Conservation (phyloP, 2,329 filamentous ascomycete genomes). For the Verticillium zaregamsianum region DNA sequence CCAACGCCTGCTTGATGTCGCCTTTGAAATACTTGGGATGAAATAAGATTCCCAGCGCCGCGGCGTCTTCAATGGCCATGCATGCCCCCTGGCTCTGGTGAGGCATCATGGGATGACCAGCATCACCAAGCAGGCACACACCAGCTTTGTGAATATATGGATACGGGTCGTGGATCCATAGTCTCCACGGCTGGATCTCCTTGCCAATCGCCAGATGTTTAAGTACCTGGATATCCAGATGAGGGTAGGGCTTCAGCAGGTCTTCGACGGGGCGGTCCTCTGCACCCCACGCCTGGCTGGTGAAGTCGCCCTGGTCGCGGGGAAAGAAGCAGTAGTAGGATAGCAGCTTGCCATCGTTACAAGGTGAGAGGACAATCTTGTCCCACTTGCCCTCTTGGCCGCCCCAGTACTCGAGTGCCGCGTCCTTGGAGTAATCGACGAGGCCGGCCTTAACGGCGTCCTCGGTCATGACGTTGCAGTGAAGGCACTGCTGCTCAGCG, state of each 20-base stretch:
- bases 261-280: slow-evolving; percentile 51
- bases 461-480: slow-evolving; percentile 59
- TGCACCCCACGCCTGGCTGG: slow-evolving; percentile 54
- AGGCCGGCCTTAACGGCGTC: slow-evolving; percentile 57
- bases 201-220: slow-evolving; percentile 54
- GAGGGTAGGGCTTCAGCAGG: slow-evolving; percentile 55
- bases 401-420: slow-evolving; percentile 67
- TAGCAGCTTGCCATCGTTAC: slow-evolving; percentile 59
- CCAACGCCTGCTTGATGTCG: slow-evolving; percentile 41
- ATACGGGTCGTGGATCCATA: slow-evolving; percentile 62
- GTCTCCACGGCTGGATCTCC: slow-evolving; percentile 61
- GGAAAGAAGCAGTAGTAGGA: slow-evolving; percentile 71
- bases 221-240: slow-evolving; percentile 54
- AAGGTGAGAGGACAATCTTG: slow-evolving; percentile 68
- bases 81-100: slow-evolving; percentile 67
- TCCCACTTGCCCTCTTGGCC: slow-evolving; percentile 59
- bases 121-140: slow-evolving; percentile 60
- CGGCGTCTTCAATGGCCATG: slow-evolving; percentile 65
- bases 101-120: slow-evolving; percentile 58
- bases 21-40: slow-evolving; percentile 40
- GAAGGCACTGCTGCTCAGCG: slow-evolving; percentile 57
- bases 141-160: slow-evolving; percentile 47
- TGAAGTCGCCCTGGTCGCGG: slow-evolving; percentile 54
- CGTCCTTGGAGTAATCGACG: slow-evolving; percentile 57
- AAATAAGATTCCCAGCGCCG: slow-evolving; percentile 59